Conservation (phyloP, 1,139 yeast species). For the Wickerhamomyces sp. region DNA sequence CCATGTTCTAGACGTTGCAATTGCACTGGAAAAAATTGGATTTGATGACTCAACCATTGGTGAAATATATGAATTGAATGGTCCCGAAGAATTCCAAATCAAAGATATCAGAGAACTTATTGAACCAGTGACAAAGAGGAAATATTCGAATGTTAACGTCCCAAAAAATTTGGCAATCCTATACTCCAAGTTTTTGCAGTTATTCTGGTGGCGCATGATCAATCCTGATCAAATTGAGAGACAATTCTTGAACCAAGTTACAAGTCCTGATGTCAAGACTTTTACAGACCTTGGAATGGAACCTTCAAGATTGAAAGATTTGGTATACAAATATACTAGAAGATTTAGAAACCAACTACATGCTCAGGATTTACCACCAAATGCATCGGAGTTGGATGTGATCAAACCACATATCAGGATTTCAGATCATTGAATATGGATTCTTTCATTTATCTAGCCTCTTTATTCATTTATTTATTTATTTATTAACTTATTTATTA, state of each 20-base stretch:
- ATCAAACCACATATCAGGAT: not conserved
- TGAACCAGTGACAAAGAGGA: conserved; percentile 48
- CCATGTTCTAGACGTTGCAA: conserved; percentile 75
- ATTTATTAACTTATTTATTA: conserved; percentile 6
- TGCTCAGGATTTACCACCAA: conserved; percentile 27
- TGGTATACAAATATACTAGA: conserved; percentile 50
- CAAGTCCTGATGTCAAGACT: conserved; percentile 58
- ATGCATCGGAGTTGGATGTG: conserved; percentile 16
- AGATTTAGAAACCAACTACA: conserved; percentile 23
- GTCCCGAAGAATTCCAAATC: conserved; percentile 63
- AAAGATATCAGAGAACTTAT: conserved; percentile 67
- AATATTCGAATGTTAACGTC: conserved; percentile 41
- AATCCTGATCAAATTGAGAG: conserved; percentile 78
- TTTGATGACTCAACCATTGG: conserved; percentile 80
- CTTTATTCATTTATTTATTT: conserved; percentile 5
- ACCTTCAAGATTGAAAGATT: conserved; percentile 64
- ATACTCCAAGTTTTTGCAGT: conserved; percentile 47
- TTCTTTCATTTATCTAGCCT: conserved; percentile 2
- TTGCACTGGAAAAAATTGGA: conserved; percentile 73
- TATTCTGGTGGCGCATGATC: conserved; percentile 63
- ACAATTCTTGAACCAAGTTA: conserved; percentile 61
- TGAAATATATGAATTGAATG: conserved; percentile 69
- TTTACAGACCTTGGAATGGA: conserved; percentile 73
- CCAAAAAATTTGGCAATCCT: conserved; percentile 46
- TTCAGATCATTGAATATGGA: conserved; percentile 1